Percentiles rank a stretch among this genome's conserved stretches.
These are phyloP conservation scores for Sonneratia alba DNA, from an alignment of 345 rosid genomes.

Conservation along the genomic window DNA sequence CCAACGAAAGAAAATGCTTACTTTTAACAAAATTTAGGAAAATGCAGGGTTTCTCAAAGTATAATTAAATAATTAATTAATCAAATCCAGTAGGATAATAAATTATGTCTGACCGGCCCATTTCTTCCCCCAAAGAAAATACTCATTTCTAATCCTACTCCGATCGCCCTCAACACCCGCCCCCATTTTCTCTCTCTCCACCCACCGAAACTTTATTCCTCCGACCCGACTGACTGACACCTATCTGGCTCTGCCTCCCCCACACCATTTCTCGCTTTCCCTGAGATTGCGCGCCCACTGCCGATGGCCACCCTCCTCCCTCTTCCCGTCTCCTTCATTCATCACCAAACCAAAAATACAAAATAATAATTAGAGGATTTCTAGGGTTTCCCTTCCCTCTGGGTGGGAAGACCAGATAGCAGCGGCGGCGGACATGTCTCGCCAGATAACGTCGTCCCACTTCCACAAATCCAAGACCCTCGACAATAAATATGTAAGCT, in stretches of 20 bases:
- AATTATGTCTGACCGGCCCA: no score
- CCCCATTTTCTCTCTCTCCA: no score
- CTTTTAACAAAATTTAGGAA: no score
- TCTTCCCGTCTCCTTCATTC: neutral
- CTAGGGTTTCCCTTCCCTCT: slow-evolving; percentile 7
- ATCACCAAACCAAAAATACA: neutral
- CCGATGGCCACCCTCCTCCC: no score
- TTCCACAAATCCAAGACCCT: slow-evolving; percentile 82
- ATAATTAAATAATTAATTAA: no score
- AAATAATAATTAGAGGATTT: neutral
- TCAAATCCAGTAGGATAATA: no score
- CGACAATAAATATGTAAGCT: slow-evolving; percentile 77
- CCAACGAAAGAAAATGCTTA: no score
- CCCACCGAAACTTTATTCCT: no score
- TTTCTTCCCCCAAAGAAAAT: no score
- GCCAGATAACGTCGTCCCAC: slow-evolving; percentile 50
- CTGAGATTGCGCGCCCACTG: no score
- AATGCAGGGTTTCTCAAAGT: no score
- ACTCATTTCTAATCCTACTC: neutral
- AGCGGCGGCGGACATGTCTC: slow-evolving; percentile 22
- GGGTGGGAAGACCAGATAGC: neutral
- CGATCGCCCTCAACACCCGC: neutral
- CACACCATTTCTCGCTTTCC: neutral
- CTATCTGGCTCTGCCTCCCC: neutral
- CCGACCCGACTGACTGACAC: neutral